A percentile compares a stretch with the other conserved stretches of the same genome.
These are phyloP conservation scores for Phytophthora palmivora DNA, from an alignment of 352 stramenopile genomes.

Conservation along the genomic window DNA sequence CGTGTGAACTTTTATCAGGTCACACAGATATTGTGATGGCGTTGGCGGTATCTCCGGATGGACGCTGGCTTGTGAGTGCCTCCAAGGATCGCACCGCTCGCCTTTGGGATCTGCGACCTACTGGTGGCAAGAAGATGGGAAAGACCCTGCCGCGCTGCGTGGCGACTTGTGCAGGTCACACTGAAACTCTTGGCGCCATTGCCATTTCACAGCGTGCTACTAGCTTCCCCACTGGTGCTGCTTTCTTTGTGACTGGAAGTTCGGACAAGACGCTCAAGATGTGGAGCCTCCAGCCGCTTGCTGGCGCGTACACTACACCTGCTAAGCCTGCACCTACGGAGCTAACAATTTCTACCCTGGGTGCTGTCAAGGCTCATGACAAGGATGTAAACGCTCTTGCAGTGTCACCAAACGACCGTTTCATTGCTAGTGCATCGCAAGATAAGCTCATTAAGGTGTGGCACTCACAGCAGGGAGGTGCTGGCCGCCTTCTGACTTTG, in stretches of 20 bases:
- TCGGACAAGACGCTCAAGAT: constrained; percentile 98
- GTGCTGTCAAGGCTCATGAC: constrained; percentile 88
- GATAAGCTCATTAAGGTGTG: constrained; percentile 99
- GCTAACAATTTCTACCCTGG: constrained; percentile 63
- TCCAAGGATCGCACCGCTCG: constrained; percentile 95
- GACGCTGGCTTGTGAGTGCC: constrained; percentile 92
- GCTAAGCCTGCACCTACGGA: constrained; percentile 44
- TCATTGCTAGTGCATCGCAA: constrained; percentile 97
- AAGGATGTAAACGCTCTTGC: constrained; percentile 98
- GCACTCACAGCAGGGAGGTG: constrained; percentile 72
- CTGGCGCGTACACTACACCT: constrained; percentile 46
- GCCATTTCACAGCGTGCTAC: constrained; percentile 90
- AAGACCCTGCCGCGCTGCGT: constrained; percentile 73
- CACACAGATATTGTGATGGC: constrained; percentile 98
- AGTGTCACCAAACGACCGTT: constrained; percentile 96
- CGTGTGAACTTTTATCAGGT: constrained; percentile 94
- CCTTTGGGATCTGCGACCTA: constrained; percentile 87
- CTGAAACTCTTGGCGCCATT: constrained; percentile 94
- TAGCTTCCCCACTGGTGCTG: constrained; percentile 76
- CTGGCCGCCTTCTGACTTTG: constrained; percentile 80
- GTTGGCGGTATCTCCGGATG: constrained; percentile 91
- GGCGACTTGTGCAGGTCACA: constrained; percentile 93
- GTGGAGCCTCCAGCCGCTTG: constrained; percentile 92
- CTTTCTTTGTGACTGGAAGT: constrained; percentile 97
- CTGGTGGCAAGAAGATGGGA: constrained; percentile 38